Base-by-base conservation (phyloP, 768 basidiomycete genomes). In the Lepiota brunneoincarnata region DNA sequence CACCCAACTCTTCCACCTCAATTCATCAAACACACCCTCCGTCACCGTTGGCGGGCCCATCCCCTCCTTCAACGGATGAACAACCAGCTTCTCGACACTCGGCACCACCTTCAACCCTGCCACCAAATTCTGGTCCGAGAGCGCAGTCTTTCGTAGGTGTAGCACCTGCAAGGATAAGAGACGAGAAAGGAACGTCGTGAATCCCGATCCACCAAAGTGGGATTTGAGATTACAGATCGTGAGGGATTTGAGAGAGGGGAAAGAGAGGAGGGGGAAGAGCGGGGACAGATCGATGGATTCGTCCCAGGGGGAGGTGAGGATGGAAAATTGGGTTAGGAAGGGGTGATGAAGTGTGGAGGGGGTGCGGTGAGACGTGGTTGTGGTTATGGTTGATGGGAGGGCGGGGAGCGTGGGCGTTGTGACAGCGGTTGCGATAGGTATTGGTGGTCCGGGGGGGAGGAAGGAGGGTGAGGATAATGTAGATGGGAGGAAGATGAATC, bases 221-320 rank as follows among this genome's bases (percentile, higher is more conserved):
- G 67, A 66, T 46, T 65, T 67, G 42, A 75, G 57, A 53, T 75
- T 75, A 58, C 72, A 74, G 44, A 75, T 73, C 15, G 67, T 69
- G 28, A 75, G 70, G 6, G 65, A 65, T 20, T 68, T 64, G 21
- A 75, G 68, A 35, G 63, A 61, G 18, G 74, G 73, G 11, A 71
- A 59, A 39, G 64, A 65, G 40, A 75, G 64, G 38, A 64, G 66
- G 1, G 64, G 66, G 61, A 75, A 74, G 35, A 74, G 64, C 7
- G 62, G 61, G n/a, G 63, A 55, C 21, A 72, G 67, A 36, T 73
- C 72, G 43, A 73, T 63, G 24, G 49, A 48, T 55, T 73, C 67
- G 60, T 72, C 69, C 63, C 66, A 71, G 1, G 65, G 63, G 7
- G 72, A 66, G 10, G 73, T 69, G 58, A 74, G 67, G 48, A 75